Evolutionary conservation across 169 alveolate genomes (phyloP), one percentile per base, ranked within the genome.

Genomic region (Plasmodium berghei): DNA sequence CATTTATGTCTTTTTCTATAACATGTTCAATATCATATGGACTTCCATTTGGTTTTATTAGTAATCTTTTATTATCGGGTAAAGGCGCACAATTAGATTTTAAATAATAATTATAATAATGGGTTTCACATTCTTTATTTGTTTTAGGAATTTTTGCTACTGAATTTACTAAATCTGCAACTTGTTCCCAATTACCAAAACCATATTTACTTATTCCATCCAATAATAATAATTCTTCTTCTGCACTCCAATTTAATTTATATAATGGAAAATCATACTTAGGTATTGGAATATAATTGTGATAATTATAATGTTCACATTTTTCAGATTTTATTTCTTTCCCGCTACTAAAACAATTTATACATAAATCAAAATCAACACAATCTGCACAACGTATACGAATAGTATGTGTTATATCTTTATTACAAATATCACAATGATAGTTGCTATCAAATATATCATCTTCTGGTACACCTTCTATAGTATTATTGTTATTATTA

Each of bases 121-220:
- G 97, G 22, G 86, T 80, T 80, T 95, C 96, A 87, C 97, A 95
- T 59, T 95, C 96, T 59, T 87, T 96, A 69, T 94, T 94, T 12
- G 96, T 73, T 56, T 93, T 93, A 55, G 92, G 58, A 22, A 93
- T 93, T 14, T 88, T 92, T 10, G 93, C 91, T 24, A 92, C 88
- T 74, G 93, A 90, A 52, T 92, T 88, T 3, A 93, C 95, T 89
- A 93, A 64, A 40, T 93, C 95, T 8, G 94, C 91, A 26, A 93
- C 93, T 62, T 93, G 94, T 61, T 80, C 89, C 98, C 98, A 96
- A 75, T 96, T 96, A n/a, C 98, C 98, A 67, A 96, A 93, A 0
- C 98, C 98, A 73, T 94, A 95, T 54, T 96, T 96, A 61, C 97
- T 93, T 59, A 96, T 93, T 58, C 97, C 98, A 46, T 96, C 98